Evolutionary conservation across 352 stramenopile genomes (phyloP).

Genomic region (Globisporangium paroecandrum): DNA sequence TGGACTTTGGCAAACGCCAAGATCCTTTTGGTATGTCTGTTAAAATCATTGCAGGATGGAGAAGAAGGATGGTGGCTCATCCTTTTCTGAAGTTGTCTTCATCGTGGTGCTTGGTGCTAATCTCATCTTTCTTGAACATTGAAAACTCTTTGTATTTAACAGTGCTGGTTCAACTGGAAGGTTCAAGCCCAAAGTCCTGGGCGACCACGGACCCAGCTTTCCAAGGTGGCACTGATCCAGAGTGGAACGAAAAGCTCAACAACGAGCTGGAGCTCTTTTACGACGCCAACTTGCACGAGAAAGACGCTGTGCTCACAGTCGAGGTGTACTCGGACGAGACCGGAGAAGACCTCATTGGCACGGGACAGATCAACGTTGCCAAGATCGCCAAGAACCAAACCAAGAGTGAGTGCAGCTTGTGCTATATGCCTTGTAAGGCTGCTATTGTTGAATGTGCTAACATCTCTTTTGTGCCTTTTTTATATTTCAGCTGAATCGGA

Average conservation of each 20-base stretch:
- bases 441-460: constrained; percentile 4
- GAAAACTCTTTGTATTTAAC: constrained; percentile 1
- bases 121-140: background rate
- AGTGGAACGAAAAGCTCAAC: constrained; percentile 68
- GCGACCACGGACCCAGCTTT: constrained; percentile 66
- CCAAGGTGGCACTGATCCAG: constrained; percentile 51
- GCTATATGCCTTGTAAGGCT: background rate
- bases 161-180: constrained; percentile 73
- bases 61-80: background rate
- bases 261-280: constrained; percentile 84
- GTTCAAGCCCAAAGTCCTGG: constrained; percentile 54
- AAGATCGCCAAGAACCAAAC: constrained; percentile 42
- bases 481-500: constrained; percentile 23
- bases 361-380: constrained; percentile 51
- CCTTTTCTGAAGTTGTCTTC: background rate
- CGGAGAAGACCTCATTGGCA: constrained; percentile 68
- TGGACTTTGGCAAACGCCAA: constrained; percentile 82
- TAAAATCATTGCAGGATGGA: background rate
- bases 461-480: background rate
- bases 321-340: constrained; percentile 75
- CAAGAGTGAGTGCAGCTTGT: constrained; percentile 14
- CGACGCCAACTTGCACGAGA: constrained; percentile 48
- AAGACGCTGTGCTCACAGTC: constrained; percentile 49
- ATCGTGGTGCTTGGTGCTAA: constrained; percentile 6
- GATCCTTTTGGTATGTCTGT: constrained; percentile 62